Base-by-base conservation (phyloP, 2,329 filamentous ascomycete genomes). In the Penicillium sp. region DNA sequence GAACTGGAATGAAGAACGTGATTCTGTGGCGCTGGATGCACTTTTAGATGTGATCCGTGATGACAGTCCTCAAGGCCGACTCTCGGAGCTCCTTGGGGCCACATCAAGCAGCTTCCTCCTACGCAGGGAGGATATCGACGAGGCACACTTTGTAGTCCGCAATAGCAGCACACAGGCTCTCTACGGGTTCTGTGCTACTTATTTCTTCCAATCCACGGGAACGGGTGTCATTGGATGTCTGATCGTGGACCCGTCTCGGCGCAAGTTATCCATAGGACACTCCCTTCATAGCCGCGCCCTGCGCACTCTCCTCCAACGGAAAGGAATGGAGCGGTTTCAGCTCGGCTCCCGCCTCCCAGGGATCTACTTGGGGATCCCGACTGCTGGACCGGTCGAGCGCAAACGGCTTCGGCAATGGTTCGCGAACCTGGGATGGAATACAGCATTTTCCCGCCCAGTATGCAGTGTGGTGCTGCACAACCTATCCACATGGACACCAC, bases 161-260 rank as follows among this genome's bases (percentile, higher is more conserved):
- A 96, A 95, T 60, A 93, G 85, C 66, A 94, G 85, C 61, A 96
- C 89, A 0, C 83, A 87, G 46, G 85, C 85, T 0, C 68, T 96
- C 0, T 95, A 95, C 56, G 89, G 89, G 2, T 96, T 95, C 62
- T 90, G 85, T 55, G 84, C 88, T 0, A 94, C 88, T 0, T 95
- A 94, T 59, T 88, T 79, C 59, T 79, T 84, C 56, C 79, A 79
- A 27, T 73, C 69, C n/a, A 80, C 72, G 2, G 76, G 75, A 5
- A 80, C 80, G 3, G 87, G 86, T 11, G 82, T 87, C 12, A 79
- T 96, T 34, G 88, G 84, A 0, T 80, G 85, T 3, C 73, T 96
- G n/a, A 84, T 95, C 45, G 90, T 96, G 25, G 89, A 95, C 50
- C 89, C 90, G 0, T 69, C 76, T 3, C 83, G 93, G 55, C 79